Conservation (phyloP, 345 rosid genomes). For the Fremontodendron californicum region DNA sequence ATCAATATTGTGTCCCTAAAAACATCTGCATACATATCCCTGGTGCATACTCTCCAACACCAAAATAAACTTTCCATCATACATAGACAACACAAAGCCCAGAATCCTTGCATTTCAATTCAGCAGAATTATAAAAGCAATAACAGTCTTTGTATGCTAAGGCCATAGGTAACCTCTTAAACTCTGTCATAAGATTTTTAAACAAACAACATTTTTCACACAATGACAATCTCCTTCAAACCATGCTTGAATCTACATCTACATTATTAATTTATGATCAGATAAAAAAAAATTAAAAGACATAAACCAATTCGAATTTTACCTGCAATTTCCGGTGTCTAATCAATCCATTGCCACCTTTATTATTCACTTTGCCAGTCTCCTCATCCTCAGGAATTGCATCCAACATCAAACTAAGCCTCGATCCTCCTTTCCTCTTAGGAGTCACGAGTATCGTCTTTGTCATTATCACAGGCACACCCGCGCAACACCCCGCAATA, state of each 20-base stretch:
- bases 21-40: neutral
- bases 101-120: neutral
- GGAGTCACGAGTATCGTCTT: constrained; percentile 70
- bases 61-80: neutral
- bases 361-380: constrained; percentile 41
- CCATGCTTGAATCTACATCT: neutral
- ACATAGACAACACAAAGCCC: neutral
- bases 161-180: neutral
- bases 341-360: constrained; percentile 26
- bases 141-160: neutral
- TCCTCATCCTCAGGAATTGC: constrained; percentile 91
- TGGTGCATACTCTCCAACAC: neutral
- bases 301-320: neutral
- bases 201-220: neutral
- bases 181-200: neutral
- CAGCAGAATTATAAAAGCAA: neutral
- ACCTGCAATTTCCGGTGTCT: constrained; percentile 56
- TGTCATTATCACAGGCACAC: constrained; percentile 79
- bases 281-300: neutral
- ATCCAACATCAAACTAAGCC: constrained; percentile 49
- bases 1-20: neutral
- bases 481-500: constrained; percentile 79
- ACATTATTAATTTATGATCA: neutral
- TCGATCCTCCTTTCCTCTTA: constrained; percentile 49
- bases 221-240: neutral